Conservation (phyloP, 768 basidiomycete species). For the Boletus pseudopeckii region DNA sequence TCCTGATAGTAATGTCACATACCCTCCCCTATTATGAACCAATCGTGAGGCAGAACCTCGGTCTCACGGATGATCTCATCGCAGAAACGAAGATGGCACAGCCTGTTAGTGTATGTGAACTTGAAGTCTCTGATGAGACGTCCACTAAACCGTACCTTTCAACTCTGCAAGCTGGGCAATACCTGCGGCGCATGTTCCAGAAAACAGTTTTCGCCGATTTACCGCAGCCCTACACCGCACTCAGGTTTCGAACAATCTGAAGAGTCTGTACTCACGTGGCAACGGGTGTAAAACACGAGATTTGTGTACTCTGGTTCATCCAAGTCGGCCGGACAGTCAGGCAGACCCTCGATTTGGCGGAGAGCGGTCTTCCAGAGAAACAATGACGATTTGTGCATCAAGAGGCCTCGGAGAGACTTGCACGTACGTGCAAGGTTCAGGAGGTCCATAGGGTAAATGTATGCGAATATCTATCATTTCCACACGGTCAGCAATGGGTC, state of each 20-base stretch:
- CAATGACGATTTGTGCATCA: conserved; percentile 32
- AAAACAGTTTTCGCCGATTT: conserved; percentile 6
- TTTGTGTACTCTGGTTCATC: conserved; percentile 44
- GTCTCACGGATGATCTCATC: neutral
- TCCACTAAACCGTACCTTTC: conserved; percentile 3
- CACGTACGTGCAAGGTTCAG: conserved; percentile 40
- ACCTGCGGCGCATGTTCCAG: conserved; percentile 20
- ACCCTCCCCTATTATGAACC: neutral
- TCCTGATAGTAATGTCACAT: neutral
- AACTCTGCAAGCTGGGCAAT: conserved; percentile 12
- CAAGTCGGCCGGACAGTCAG: conserved; percentile 43
- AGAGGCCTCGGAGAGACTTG: conserved; percentile 36
- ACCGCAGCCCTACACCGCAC: conserved; percentile 6
- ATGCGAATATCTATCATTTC: conserved; percentile 36
- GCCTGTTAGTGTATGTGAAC: conserved; percentile 1
- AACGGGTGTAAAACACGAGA: conserved; percentile 36
- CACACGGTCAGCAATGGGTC: neutral
- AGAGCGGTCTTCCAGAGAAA: conserved; percentile 29
- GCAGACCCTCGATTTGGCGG: conserved; percentile 36
- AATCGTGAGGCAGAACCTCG: conserved; percentile 1
- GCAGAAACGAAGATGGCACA: neutral
- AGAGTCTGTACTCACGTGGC: conserved; percentile 10
- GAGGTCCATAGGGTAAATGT: conserved; percentile 35
- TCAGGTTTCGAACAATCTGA: neutral
- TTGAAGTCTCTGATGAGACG: neutral